Conservation (phyloP, 805 yeast species). For the Wickerhamiella alocasiicola region DNA sequence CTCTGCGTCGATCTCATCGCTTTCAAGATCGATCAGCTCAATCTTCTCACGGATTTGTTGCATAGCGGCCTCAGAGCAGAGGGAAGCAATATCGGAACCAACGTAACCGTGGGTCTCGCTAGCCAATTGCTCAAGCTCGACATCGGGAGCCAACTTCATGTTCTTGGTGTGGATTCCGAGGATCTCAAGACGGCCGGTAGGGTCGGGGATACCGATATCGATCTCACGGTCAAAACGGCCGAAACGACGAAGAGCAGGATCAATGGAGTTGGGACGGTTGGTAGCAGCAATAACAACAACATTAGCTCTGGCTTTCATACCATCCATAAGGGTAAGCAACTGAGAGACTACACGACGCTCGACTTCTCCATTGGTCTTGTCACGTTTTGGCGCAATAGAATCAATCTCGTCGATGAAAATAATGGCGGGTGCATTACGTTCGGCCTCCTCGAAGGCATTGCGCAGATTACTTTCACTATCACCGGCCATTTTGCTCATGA, state of each 20-base stretch:
- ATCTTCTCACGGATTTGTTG: constrained; percentile 99
- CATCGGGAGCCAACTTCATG: constrained; percentile 93
- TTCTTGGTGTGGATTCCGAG: constrained; percentile 95
- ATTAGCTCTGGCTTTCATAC: constrained; percentile 99
- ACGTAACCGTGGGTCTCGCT: constrained; percentile 98
- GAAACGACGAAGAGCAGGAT: constrained; percentile 74
- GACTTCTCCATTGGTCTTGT: constrained; percentile 98
- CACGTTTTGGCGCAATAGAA: constrained; percentile 99
- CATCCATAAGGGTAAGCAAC: constrained; percentile 95
- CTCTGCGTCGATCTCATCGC: constrained; percentile 95
- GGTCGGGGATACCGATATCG: constrained; percentile 91
- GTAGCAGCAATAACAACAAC: constrained; percentile 98
- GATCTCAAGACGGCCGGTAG: constrained; percentile 94
- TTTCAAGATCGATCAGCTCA: constrained; percentile 93
- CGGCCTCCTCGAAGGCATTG: constrained; percentile 98
- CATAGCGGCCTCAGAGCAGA: constrained; percentile 99
- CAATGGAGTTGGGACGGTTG: constrained; percentile 75
- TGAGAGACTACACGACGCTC: constrained; percentile 99
- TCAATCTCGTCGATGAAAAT: constrained; percentile 98
- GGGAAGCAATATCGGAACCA: constrained; percentile 96
- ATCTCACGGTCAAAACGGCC: constrained; percentile 82
- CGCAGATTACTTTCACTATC: constrained; percentile 94
- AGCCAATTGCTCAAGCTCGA: constrained; percentile 90
- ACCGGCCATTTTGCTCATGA: constrained; percentile 99
- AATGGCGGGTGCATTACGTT: constrained; percentile 94